Evolutionary conservation across 106 monocot genomes (phyloP), one percentile per base, ranked within the genome.

Genomic region (Apostasia ramifera): DNA sequence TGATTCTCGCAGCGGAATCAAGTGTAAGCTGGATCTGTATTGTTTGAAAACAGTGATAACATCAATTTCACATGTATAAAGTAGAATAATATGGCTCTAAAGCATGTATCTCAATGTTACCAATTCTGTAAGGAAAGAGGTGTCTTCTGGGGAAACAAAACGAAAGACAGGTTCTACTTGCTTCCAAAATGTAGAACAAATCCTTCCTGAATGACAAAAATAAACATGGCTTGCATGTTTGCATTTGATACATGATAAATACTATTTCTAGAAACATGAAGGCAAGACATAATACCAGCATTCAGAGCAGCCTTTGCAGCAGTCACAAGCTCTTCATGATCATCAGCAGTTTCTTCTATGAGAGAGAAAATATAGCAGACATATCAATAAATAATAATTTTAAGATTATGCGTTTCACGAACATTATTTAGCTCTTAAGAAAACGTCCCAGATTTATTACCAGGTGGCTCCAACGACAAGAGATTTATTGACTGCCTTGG

Each of bases 251-350:
- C 40, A 43, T 7, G 40, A 62, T 8, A 54, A 68, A 51, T 5
- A 59, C 8, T 59, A 39, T 59, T 2, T 59, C 39, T 9, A 8
- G 44, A 51, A 62, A 72, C 40, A 58, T 59, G 42, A 57, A 44
- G 46, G 5, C 8, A 73, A 62, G 62, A 47, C 48, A 44, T 51
- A 62, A 12, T 81, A 85, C 89, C 73, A 66, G 81, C 55, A 69
- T 73, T 52, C 42, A 82, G 11, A 49, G 82, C 85, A 80, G 77
- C 74, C 74, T 79, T 89, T 66, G 85, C 89, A 67, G 89, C 85
- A 66, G 85, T 80, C 55, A 82, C 66, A 74, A 89, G 77, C 70
- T 82, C 85, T 71, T 82, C 89, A 72, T 72, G 81, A 38, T 89
- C 89, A 82, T 89, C 79, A 59, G 79, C 79, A 44, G 82, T 69